phyloP scores from a whole-genome alignment of 2,329 filamentous ascomycete species.

The Neurospora sp. region DNA sequence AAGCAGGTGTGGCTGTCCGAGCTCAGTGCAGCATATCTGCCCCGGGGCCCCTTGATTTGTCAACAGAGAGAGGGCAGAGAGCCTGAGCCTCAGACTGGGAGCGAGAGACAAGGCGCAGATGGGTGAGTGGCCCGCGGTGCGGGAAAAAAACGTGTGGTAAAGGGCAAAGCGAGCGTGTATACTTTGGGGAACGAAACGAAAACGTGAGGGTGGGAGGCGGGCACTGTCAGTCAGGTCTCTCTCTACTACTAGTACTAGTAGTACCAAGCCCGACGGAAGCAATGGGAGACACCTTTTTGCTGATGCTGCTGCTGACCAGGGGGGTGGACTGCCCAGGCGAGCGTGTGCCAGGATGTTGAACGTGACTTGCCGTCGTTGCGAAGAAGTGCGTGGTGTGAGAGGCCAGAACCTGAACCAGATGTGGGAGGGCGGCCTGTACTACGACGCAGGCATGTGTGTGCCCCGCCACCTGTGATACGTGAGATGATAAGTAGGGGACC shows the following conservation, averaged over 20 bases:
- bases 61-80: not conserved
- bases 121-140: not conserved
- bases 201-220: not conserved
- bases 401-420: not conserved
- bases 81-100: not conserved
- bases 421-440: not conserved
- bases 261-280: not conserved
- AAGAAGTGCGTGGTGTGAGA: not conserved
- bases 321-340: not conserved
- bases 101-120: not conserved
- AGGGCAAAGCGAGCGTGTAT: not conserved
- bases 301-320: not conserved
- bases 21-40: not conserved
- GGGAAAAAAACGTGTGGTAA: not conserved
- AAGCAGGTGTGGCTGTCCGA: not conserved
- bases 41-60: not conserved
- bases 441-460: not conserved
- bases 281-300: not conserved
- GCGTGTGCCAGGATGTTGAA: not conserved
- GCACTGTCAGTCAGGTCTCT: not conserved
- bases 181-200: not conserved
- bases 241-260: not conserved
- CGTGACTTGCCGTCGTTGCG: not conserved
- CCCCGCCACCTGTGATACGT: not conserved
- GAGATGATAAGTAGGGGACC: not conserved